Base-by-base conservation (phyloP, 2,329 filamentous ascomycete genomes). In the Neurospora sp. region DNA sequence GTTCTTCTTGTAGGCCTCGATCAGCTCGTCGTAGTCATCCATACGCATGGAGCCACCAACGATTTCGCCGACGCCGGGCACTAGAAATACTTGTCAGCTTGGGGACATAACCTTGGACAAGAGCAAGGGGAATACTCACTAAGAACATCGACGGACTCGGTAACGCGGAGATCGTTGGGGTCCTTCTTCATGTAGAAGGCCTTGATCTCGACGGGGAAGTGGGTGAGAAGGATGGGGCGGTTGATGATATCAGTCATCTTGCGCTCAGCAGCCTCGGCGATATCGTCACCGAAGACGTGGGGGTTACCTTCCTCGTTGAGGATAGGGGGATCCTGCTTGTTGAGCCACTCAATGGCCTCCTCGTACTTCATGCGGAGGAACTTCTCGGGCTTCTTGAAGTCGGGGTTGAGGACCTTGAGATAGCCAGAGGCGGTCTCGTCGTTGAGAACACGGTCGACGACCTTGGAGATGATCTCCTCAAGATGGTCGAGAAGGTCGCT, bases 141-240 rank as follows among this genome's bases (percentile, higher is more conserved):
- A 74, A 90, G 79, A 67, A 86, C 84, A 77, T 99, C 96, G 15
- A 98, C 95, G 72, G 89, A 93, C 85, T 99, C 95, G 0, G 96
- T 99, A 37, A 97, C 93, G 36, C 94, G 88, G 38, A 82, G 83
- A 78, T 99, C 96, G 38, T 86, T 82, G 62, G 86, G 84, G 76
- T 95, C 96, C 82, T 91, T 94, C 82, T 94, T 91, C 96, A 99
- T 99, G 87, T 99, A 99, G 81, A 99, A 99, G 1, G 96, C 92
- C 86, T 99, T 99, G 86, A 99, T 97, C 83, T 95, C 93, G 71
- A 90, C 90, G 23, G 96, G 96, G 88, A 99, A 99, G 82, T 98
- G 95, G 2, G 95, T 98, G 57, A 98, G 86, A 84, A 98, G 92
- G 81, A 99, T 97, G 72, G 96, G 96, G 69, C 88, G 85, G 88